phyloP scores from a whole-genome alignment of 768 basidiomycete genomes.

The Termitomyces sp. region DNA sequence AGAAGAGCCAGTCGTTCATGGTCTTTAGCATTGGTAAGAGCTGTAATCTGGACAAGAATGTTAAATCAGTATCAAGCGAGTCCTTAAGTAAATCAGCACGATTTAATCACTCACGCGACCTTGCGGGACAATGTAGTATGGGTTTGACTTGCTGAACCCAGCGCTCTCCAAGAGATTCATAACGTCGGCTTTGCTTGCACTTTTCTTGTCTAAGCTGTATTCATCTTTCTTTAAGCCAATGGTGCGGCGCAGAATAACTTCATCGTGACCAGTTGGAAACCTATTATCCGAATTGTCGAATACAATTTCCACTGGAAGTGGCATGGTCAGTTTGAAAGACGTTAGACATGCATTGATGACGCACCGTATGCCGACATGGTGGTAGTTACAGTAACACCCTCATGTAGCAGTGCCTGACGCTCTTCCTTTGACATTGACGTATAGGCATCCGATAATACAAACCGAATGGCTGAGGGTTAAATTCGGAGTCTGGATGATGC shows the following conservation, averaged over 20 bases:
- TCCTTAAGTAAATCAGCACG: neutral
- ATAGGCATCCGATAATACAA: conserved; percentile 96
- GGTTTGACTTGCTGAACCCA: conserved; percentile 97
- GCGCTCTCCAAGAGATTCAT: conserved; percentile 97
- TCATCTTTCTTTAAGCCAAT: conserved; percentile 99
- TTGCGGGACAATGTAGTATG: conserved; percentile 99
- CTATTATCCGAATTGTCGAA: conserved; percentile 94
- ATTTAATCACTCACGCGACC: conserved; percentile 62
- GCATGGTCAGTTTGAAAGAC: neutral
- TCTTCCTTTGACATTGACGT: conserved; percentile 94
- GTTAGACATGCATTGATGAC: conserved; percentile 13
- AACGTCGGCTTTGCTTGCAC: conserved; percentile 91
- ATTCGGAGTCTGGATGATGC: neutral
- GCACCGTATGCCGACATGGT: conserved; percentile 89
- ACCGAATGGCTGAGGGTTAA: conserved; percentile 74
- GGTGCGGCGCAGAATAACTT: conserved; percentile 84
- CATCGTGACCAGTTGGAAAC: conserved; percentile 87
- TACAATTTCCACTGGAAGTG: conserved; percentile 71
- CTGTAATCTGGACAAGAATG: conserved; percentile 64
- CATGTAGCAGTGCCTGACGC: conserved; percentile 87
- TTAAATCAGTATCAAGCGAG: conserved; percentile 3
- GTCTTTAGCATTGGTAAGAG: conserved; percentile 95
- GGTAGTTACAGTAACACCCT: conserved; percentile 81
- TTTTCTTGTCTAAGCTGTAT: conserved; percentile 95
- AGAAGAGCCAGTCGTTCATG: conserved; percentile 88